phyloP scores from a whole-genome alignment of 2,329 filamentous ascomycete genomes.

The Stemphylium lycopersici region DNA sequence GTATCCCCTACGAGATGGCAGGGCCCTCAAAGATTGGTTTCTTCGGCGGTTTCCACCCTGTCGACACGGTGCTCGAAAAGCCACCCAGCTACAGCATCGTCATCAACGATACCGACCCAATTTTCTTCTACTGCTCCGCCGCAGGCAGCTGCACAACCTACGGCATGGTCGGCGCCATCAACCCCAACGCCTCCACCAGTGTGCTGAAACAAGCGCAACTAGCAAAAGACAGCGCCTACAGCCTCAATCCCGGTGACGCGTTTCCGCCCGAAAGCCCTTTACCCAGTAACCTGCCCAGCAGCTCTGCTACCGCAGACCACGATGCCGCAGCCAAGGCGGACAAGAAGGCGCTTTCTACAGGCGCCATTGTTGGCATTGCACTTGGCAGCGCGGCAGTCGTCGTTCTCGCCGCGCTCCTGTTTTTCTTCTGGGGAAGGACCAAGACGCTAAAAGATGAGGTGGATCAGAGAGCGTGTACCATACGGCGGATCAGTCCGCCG shows the following conservation, averaged over 20 bases:
- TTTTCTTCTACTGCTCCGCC: slow-evolving; percentile 57
- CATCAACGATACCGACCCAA: slow-evolving; percentile 42
- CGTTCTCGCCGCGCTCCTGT: slow-evolving; percentile 26
- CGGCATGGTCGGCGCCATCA: slow-evolving; percentile 79
- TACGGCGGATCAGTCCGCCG: neutral
- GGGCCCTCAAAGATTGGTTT: slow-evolving; percentile 35
- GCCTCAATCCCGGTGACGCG: slow-evolving; percentile 43
- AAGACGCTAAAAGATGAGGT: slow-evolving; percentile 31
- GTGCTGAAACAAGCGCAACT: slow-evolving; percentile 32
- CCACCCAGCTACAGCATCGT: slow-evolving; percentile 36
- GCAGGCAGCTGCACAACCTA: slow-evolving; percentile 67
- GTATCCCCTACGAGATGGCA: slow-evolving; percentile 48
- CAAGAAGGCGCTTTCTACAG: slow-evolving; percentile 34
- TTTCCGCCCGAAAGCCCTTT: slow-evolving; percentile 33
- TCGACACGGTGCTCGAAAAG: slow-evolving; percentile 30
- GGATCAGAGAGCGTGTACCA: slow-evolving; percentile 24
- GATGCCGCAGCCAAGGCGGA: neutral
- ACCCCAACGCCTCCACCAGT: slow-evolving; percentile 54
- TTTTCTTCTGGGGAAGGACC: slow-evolving; percentile 38
- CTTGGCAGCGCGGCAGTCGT: slow-evolving; percentile 56
- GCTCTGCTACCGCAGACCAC: neutral
- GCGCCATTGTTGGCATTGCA: slow-evolving; percentile 60
- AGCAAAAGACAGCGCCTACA: slow-evolving; percentile 34
- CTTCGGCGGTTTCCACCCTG: slow-evolving; percentile 37
- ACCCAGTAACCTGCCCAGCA: slow-evolving; percentile 11